Percentiles rank a stretch among this genome's conserved stretches.
These are phyloP conservation scores for Hypoxylon trugodes DNA, from an alignment of 495 filamentous ascomycete species.

Conservation along the genomic window DNA sequence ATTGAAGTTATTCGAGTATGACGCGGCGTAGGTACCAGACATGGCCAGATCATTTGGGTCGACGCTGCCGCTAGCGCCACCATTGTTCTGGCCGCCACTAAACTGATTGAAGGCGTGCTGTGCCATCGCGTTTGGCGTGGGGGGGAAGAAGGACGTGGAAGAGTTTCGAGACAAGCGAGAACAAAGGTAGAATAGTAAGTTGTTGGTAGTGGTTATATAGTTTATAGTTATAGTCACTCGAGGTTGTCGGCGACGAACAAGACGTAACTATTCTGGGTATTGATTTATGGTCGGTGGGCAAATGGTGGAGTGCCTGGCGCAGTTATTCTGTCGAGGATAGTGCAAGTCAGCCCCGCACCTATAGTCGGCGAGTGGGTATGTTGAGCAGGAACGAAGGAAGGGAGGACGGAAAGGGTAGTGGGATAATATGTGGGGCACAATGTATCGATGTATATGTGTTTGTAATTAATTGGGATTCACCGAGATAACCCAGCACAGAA, in stretches of 20 bases:
- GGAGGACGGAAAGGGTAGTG: constrained; percentile 13
- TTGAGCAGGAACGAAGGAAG: constrained; percentile 19
- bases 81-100: constrained; percentile 64
- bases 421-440: constrained; percentile 30
- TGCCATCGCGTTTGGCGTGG: constrained; percentile 49
- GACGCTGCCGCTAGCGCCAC: constrained; percentile 65
- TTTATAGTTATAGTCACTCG: background rate
- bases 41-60: constrained; percentile 89
- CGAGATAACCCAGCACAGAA: constrained; percentile 21
- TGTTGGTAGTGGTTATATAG: too few relatives aligned
- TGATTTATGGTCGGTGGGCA: too few relatives aligned
- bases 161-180: background rate
- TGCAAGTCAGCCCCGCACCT: constrained; percentile 44
- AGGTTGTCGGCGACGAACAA: background rate
- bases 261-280: too few relatives aligned
- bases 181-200: background rate
- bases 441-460: constrained; percentile 18
- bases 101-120: constrained; percentile 74
- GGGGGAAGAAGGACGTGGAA: constrained; percentile 1
- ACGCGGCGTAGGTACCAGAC: constrained; percentile 52
- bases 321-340: constrained; percentile 38
- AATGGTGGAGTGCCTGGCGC: too few relatives aligned
- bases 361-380: constrained; percentile 27
- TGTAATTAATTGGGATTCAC: constrained; percentile 29
- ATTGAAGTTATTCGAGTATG: constrained; percentile 54